A percentile compares a stretch with the other conserved stretches of the same genome.
phyloP scores from a whole-genome alignment of 495 filamentous ascomycete species.

The Clavariopsis aquatica region DNA sequence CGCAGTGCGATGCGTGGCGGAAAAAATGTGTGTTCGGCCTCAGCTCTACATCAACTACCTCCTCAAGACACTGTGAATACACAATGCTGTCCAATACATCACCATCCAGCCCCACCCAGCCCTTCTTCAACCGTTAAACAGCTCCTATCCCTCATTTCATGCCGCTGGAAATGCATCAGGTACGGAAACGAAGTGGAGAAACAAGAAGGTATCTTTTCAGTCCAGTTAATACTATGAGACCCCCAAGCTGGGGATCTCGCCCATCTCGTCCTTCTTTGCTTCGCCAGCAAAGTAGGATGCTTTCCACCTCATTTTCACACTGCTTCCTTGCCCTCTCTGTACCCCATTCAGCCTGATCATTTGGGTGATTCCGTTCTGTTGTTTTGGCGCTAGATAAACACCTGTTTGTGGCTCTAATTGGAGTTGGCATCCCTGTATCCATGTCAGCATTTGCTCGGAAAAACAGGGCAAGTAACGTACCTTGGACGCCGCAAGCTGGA shows the following conservation, averaged over 20 bases:
- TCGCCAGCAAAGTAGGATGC: conserved; percentile 72
- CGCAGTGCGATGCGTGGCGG: no score
- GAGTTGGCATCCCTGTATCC: conserved; percentile 69
- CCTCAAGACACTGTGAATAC: no score
- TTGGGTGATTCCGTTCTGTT: conserved; percentile 79
- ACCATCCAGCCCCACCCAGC: neutral
- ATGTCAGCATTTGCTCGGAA: conserved; percentile 6
- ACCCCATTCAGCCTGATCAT: conserved; percentile 76
- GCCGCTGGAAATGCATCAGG: conserved; percentile 27
- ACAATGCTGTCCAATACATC: neutral
- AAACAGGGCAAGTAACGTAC: conserved; percentile 51
- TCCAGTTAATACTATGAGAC: conserved; percentile 55
- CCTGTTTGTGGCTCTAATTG: conserved; percentile 82
- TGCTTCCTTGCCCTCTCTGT: conserved; percentile 66
- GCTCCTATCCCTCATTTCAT: neutral
- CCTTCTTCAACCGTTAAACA: neutral
- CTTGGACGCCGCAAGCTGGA: conserved; percentile 91
- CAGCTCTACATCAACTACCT: neutral
- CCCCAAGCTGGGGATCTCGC: conserved; percentile 82
- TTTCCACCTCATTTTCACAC: conserved; percentile 86
- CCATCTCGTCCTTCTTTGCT: conserved; percentile 72
- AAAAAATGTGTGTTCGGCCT: neutral
- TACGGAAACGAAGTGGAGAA: neutral
- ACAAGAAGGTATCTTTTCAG: neutral
- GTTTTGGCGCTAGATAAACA: conserved; percentile 69